Percentiles rank a stretch among this genome's conserved stretches.
Conservation (phyloP, 345 rosid species). For the Arabidopsis suecica region DNA sequence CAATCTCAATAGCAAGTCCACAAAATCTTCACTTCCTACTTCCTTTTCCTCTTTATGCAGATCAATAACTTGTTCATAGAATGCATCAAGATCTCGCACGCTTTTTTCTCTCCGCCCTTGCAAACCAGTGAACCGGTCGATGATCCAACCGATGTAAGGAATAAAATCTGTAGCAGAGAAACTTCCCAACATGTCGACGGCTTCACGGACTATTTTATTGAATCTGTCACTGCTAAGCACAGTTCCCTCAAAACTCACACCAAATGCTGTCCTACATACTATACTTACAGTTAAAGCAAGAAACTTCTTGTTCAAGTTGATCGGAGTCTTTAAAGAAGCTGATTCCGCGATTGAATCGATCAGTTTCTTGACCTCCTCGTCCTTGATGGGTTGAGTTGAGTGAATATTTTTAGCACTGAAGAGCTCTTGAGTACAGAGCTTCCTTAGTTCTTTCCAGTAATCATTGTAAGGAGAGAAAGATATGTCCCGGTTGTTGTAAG, state of each 20-base stretch:
- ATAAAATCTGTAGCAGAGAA: constrained; percentile 50
- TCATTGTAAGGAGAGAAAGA: constrained; percentile 48
- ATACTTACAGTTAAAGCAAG: constrained; percentile 33
- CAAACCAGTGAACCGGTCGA: constrained; percentile 49
- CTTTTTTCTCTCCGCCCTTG: constrained; percentile 32
- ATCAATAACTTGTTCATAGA: constrained; percentile 48
- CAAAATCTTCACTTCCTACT: constrained; percentile 42
- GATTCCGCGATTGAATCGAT: constrained; percentile 37
- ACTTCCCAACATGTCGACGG: constrained; percentile 39
- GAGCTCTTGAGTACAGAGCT: constrained; percentile 45
- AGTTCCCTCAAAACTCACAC: constrained; percentile 45
- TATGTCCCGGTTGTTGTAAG: constrained; percentile 50
- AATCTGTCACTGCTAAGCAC: constrained; percentile 36
- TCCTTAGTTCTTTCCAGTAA: constrained; percentile 53
- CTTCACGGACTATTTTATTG: constrained; percentile 42
- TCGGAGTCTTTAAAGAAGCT: neutral
- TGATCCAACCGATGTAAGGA: constrained; percentile 47
- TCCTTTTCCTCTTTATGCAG: constrained; percentile 47
- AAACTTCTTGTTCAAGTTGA: constrained; percentile 38
- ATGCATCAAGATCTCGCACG: constrained; percentile 42
- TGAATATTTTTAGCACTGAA: constrained; percentile 43
- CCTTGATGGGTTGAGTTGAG: constrained; percentile 43
- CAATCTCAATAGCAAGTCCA: constrained; percentile 22
- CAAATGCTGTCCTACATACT: constrained; percentile 49
- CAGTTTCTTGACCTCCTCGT: constrained; percentile 47